Evolutionary conservation across 345 rosid genomes (phyloP), one percentile per base, ranked within the genome.

Genomic region (Heritiera fomes): DNA sequence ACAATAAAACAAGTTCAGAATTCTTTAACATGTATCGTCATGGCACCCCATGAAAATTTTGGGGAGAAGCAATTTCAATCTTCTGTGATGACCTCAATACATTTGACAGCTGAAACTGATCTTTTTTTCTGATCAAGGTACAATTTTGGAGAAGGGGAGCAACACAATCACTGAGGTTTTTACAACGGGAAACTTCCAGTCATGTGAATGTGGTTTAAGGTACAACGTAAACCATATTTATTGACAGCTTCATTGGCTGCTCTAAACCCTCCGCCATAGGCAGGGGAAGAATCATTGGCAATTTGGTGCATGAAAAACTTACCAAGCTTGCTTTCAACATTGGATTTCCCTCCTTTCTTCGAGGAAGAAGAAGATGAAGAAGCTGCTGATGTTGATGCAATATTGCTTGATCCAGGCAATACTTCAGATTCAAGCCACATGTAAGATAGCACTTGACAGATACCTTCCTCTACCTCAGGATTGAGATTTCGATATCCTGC

Each of bases 361-460:
- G 93, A 92, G 15, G 87, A 83, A 0, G 90, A 87, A 0, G 86
- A 83, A 0, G 87, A 82, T 17, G 94, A 85, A 2, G 98, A 76
- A 10, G 94, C 84, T 40, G 88, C 46, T 59, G 88, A 87, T 40
- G 96, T 87, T 4, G 93, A 87, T 56, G 97, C 80, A 78, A 82
- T 68, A 85, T 78, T 71, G 79, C 77, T 85, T 53, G 86, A 81
- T 38, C 64, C 83, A 53, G 98, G 91, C 78, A 92, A 74, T 59
- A 95, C 99, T 86, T 95, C 99, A 34, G 99, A 86, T 77, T 96
- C 99, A 10, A 96, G 97, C 99, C 98, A 96, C 97, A 96, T 90
- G 82, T 90, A 71, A 4, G 99, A 96, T 75, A 96, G 89, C 62
- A 89, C 88, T 82, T 96, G 99, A 82, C 99, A 96, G 80, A 96